Base-by-base conservation (phyloP, 352 stramenopile genomes). In the Phytopythium ostracodes region DNA sequence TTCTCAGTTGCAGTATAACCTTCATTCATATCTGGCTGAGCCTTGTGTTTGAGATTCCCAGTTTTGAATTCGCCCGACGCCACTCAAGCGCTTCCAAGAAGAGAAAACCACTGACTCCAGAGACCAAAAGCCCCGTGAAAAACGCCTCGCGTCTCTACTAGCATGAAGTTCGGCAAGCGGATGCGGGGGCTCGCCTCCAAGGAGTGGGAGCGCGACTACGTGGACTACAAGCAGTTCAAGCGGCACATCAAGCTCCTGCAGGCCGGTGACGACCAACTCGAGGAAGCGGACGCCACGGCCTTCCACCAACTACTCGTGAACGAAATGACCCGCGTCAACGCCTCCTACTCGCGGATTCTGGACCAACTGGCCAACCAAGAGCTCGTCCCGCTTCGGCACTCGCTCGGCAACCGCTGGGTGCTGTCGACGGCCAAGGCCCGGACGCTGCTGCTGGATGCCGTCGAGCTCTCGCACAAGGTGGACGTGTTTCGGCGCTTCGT, bases 151-250 rank as follows among this genome's bases (percentile, higher is more conserved):
- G 4, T 27, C n/a, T 29, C 44, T 27, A 20, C 22, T 12, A 31
- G 44, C 17, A 93, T 93, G 81, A 93, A 93, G 75, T 93, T 93
- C 52, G 84, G 84, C 71, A 93, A 93, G 64, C 84, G 84, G 52
- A 84, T 91, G 68, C 84, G 84, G 25, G 81, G 73, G 40, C 74
- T 93, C 36, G 76, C 74, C 53, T 76, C 74, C 29, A 68, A 73
- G 20, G 71, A 81, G 22, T 93, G 84, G 84, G 72, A 71, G 17
- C 42, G 56, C 59, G 78, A 84, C 70, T 93, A 91, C 68, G 79
- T 93, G 15, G 80, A 93, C 73, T 93, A 93, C 79, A 93, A 93
- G 67, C 68, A 71, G 29, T 73, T 93, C 38, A 93, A 93, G 70
- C 73, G 73, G 31, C 70, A 80, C 31, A 81, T 93, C 64, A 87